Conservation (phyloP, 1,284 basidiomycete species). For the Tilletia caries region DNA sequence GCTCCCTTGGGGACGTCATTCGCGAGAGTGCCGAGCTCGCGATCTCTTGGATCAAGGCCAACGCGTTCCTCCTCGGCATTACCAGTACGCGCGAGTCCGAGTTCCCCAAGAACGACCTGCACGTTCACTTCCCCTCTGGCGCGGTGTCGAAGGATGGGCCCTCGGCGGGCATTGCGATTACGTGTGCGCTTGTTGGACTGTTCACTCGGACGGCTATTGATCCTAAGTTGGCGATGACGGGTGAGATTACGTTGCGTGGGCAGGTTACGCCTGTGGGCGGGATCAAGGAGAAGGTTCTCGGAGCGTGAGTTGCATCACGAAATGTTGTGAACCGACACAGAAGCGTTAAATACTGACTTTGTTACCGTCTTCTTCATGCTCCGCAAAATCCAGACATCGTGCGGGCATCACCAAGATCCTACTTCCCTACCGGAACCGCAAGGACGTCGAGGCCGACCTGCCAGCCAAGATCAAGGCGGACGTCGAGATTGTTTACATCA, state of each 20-base stretch:
- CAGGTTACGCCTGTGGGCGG: constrained; percentile 50
- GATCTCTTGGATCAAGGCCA: constrained; percentile 65
- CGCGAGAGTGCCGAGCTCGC: constrained; percentile 84
- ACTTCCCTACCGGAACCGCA: constrained; percentile 74
- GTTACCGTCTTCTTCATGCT: too few relatives aligned
- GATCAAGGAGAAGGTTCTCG: constrained; percentile 50
- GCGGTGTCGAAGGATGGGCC: constrained; percentile 88
- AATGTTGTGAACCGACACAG: too few relatives aligned
- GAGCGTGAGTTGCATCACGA: constrained; percentile 33
- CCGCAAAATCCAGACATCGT: constrained; percentile 59
- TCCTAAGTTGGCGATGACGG: constrained; percentile 50
- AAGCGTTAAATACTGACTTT: too few relatives aligned
- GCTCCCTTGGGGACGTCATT: constrained; percentile 68
- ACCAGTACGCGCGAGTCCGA: constrained; percentile 67
- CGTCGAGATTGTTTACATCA: constrained; percentile 75
- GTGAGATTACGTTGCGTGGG: constrained; percentile 49
- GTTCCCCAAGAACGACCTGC: constrained; percentile 75
- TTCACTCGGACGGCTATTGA: constrained; percentile 66
- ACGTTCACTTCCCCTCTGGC: constrained; percentile 80
- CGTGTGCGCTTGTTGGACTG: constrained; percentile 77
- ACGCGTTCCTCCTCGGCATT: constrained; percentile 76
- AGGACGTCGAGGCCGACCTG: constrained; percentile 79
- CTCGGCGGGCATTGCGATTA: constrained; percentile 76
- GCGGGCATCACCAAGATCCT: constrained; percentile 76
- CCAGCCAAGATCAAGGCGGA: constrained; percentile 67